Conservation (phyloP, 805 yeast genomes). For the Monosporozyma aerobia region DNA sequence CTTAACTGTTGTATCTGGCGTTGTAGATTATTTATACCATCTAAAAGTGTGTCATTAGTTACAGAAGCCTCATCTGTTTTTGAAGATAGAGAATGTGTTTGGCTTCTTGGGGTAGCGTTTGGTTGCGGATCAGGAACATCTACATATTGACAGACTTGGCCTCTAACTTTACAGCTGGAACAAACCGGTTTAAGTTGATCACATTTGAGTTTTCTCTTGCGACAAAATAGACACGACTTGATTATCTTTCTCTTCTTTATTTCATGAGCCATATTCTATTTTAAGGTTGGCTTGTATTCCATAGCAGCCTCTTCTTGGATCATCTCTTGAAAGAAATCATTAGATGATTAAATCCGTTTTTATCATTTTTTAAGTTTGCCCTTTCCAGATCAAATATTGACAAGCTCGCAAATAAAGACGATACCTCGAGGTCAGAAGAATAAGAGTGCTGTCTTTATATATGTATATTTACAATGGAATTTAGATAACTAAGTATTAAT, state of each 20-base stretch:
- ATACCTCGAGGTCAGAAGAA: background rate
- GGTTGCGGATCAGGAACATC: background rate
- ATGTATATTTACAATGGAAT: background rate
- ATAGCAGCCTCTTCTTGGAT: background rate
- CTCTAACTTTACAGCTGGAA: conserved; percentile 18
- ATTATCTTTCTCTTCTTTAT: conserved; percentile 15
- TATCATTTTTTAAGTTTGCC: background rate
- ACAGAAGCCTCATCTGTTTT: background rate
- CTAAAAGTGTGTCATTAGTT: background rate
- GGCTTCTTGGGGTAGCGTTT: background rate
- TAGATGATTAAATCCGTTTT: background rate
- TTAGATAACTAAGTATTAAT: background rate
- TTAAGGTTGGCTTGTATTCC: background rate
- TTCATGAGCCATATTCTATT: background rate
- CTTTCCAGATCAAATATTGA: background rate
- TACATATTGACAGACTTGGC: background rate
- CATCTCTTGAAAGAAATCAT: no score
- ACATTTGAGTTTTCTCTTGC: conserved; percentile 23
- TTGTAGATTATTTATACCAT: background rate
- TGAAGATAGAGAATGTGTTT: background rate
- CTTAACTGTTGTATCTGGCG: background rate
- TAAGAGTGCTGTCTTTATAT: background rate
- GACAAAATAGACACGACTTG: conserved; percentile 23
- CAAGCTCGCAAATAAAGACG: background rate
- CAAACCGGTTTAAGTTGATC: conserved; percentile 24